Evolutionary conservation across 495 filamentous ascomycete species (phyloP), one percentile per base, ranked within the genome.

Genomic region (Penicillium maclennaniae): DNA sequence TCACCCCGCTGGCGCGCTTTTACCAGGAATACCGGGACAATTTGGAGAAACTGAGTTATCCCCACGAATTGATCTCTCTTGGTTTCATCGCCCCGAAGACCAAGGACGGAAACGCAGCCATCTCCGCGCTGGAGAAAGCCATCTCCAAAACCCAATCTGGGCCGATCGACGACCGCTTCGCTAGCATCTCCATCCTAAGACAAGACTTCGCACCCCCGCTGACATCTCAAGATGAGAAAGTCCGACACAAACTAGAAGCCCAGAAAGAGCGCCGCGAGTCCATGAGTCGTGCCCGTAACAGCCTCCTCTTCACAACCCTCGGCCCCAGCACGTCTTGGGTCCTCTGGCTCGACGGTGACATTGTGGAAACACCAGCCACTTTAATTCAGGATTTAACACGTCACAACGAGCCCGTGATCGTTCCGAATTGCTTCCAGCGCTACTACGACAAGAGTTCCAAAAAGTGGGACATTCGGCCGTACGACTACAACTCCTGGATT

Each of bases 401-500:
- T 4, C 91, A 96, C 66, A 79, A 97, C 73, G 87, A 88, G 61
- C 83, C 92, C 6, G 79, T 98, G 42, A 87, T 97, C 43, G 92
- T 93, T 16, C 89, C 93, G 15, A 98, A 98, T 60, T 97, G 93
- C 76, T 96, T 84, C 75, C 93, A 98, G 76, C 79, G 89, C 23
- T 97, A 83, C 71, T 86, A 77, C 55, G 87, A 98, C 62, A 58
- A 75, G 12, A 84, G 90, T 7, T 83, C 78, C 12, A 84, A 85
- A 58, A 76, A 79, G 51, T 79, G 79, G 68, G 85, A 84, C 49
- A 80, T 88, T 53, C 83, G 93, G 7, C 87, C 91, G 0, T 98
- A 98, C 68, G 93, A 98, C 69, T 98, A 87, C 79, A 98, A 98
- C 68, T 92, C 87, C 52, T 98, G 95, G 93, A 81, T 90, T 55